Percentiles rank a stretch among this genome's conserved stretches.
These are phyloP conservation scores for Astrothelium subdiscretum DNA, from an alignment of 495 filamentous ascomycete species.

Conservation along the genomic window DNA sequence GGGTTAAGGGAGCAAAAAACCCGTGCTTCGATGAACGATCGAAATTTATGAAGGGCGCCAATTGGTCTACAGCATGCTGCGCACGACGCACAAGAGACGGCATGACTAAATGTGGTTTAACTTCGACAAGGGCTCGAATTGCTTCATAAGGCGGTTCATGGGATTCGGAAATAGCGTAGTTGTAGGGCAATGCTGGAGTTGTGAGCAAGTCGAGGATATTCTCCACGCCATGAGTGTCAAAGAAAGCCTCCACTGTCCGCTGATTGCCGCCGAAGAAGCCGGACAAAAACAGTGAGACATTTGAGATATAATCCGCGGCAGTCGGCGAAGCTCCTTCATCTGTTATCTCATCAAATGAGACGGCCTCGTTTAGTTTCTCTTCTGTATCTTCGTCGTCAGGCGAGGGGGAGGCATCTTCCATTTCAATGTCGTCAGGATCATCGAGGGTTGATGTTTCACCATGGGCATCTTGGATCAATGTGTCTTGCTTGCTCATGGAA, in stretches of 20 bases:
- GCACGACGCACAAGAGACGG: constrained; percentile 67
- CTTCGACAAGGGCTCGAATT: constrained; percentile 70
- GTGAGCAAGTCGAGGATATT: constrained; percentile 73
- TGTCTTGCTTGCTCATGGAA: neutral
- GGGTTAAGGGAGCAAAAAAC: constrained; percentile 40
- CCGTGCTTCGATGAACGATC: constrained; percentile 31
- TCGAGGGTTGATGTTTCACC: neutral
- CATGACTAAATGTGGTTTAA: constrained; percentile 68
- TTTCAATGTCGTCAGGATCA: constrained; percentile 17
- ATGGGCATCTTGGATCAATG: neutral
- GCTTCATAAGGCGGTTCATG: constrained; percentile 57
- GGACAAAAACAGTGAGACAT: constrained; percentile 61
- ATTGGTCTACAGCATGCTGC: constrained; percentile 52
- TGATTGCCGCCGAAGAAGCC: constrained; percentile 61
- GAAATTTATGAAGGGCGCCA: constrained; percentile 51
- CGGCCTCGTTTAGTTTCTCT: neutral
- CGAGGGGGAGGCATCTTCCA: constrained; percentile 10
- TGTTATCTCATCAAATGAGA: constrained; percentile 19
- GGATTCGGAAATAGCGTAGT: constrained; percentile 57
- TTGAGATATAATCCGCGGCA: constrained; percentile 58
- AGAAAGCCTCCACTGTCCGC: constrained; percentile 37
- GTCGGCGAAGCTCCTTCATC: constrained; percentile 40
- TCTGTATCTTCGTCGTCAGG: neutral
- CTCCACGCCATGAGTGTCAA: constrained; percentile 69
- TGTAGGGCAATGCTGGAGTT: constrained; percentile 61